Conservation (phyloP, 208 protist species). For the Strigomonas oncopelti region DNA sequence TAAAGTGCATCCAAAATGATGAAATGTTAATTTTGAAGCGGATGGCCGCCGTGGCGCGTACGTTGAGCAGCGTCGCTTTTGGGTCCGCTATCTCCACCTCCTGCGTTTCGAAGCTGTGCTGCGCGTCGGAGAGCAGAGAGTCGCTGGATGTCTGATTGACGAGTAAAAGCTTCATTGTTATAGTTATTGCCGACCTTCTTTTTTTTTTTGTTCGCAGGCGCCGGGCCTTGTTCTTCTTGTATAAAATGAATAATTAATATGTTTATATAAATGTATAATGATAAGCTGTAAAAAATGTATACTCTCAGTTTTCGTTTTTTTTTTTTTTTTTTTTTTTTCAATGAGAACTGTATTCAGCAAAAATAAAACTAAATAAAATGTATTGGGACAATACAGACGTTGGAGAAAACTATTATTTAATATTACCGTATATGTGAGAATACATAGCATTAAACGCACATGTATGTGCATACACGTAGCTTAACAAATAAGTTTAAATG, state of each 20-base stretch:
- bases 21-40: constrained; percentile 62
- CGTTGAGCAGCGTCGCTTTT: constrained; percentile 59
- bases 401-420: no score
- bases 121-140: constrained; percentile 18
- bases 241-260: no score
- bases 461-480: no score
- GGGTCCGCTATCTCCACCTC: constrained; percentile 75
- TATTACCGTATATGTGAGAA: no score
- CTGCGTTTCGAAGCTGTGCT: constrained; percentile 41
- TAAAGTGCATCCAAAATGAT: constrained; percentile 48
- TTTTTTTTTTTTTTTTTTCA: no score
- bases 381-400: no score
- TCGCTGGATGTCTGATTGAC: constrained; percentile 46
- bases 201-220: neutral
- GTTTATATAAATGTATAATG: no score
- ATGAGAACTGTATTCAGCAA: no score
- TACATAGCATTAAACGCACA: no score
- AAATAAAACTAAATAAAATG: no score
- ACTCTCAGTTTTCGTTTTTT: neutral
- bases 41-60: constrained; percentile 71
- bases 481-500: no score
- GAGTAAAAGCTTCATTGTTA: constrained; percentile 65
- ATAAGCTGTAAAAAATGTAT: neutral
- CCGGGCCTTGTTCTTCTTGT: neutral
- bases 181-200: neutral